Conservation (phyloP, 176 grass and related monocot species). For the Oryza meridionalis region DNA sequence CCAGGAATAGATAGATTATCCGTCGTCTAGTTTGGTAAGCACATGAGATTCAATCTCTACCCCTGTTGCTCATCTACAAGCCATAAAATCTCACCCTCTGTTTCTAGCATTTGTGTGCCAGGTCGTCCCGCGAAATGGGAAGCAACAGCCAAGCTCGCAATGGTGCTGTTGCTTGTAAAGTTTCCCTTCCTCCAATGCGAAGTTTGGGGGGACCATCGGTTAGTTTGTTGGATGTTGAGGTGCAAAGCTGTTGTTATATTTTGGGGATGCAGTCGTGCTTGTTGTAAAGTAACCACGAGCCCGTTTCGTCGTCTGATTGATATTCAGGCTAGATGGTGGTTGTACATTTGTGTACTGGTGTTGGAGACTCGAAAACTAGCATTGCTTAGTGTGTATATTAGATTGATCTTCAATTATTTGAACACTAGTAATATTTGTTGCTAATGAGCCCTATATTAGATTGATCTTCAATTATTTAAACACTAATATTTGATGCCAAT, state of each 20-base stretch:
- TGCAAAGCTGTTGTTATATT: conserved; percentile 10
- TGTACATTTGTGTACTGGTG: neutral
- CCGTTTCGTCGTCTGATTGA: neutral
- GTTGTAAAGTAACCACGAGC: conserved; percentile 42
- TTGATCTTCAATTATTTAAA: neutral
- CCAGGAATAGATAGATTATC: conserved; percentile 43
- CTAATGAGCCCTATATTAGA: neutral
- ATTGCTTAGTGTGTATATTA: neutral
- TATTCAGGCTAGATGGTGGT: neutral
- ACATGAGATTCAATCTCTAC: neutral
- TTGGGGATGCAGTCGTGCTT: conserved; percentile 12
- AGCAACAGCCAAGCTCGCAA: neutral
- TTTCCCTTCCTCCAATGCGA: conserved; percentile 32
- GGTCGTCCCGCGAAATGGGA: neutral
- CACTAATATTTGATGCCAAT: neutral
- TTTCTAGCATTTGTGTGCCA: conserved; percentile 1
- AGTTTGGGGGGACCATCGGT: conserved; percentile 7
- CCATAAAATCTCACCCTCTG: neutral
- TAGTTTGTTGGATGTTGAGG: neutral
- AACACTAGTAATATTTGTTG: too few species aligned
- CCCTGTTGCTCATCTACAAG: neutral
- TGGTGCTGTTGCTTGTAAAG: conserved; percentile 7
- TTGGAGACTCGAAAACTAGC: neutral
- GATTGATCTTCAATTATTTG: neutral
- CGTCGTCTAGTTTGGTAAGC: conserved; percentile 24